These are phyloP conservation scores for Aaosphaeria arxii DNA, from an alignment of 2,329 filamentous ascomycete genomes.

Conservation along the genomic window DNA sequence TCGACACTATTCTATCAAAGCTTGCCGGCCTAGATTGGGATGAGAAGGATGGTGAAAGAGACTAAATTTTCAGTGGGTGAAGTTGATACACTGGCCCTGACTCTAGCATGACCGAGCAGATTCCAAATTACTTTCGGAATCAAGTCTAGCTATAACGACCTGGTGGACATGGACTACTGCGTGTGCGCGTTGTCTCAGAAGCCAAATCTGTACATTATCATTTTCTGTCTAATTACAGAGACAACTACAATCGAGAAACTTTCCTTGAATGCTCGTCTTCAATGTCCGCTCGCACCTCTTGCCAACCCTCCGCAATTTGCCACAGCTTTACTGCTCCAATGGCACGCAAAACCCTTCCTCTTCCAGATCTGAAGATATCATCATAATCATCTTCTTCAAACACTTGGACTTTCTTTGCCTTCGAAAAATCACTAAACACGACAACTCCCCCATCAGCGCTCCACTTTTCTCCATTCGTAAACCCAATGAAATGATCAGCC, in stretches of 20 bases:
- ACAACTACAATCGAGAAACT: too few relatives aligned
- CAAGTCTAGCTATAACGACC: too few relatives aligned
- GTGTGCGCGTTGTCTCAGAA: too few relatives aligned
- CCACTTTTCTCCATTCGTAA: slow-evolving; percentile 23
- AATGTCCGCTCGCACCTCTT: slow-evolving; percentile 20
- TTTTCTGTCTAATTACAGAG: too few relatives aligned
- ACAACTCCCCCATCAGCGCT: slow-evolving; percentile 13
- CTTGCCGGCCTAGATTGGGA: neutral
- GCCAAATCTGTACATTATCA: too few relatives aligned
- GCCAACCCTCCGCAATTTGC: slow-evolving; percentile 24
- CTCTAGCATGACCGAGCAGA: too few relatives aligned
- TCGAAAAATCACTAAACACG: slow-evolving; percentile 14
- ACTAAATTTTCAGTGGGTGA: neutral
- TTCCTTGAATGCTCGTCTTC: neutral
- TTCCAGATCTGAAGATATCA: slow-evolving; percentile 12
- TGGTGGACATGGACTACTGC: too few relatives aligned
- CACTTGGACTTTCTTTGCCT: slow-evolving; percentile 2
- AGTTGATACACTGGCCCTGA: too few relatives aligned
- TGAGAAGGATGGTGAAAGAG: neutral
- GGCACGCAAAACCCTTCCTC: slow-evolving; percentile 16
- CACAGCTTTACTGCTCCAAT: slow-evolving; percentile 21
- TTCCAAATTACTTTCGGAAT: too few relatives aligned
- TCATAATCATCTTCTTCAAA: slow-evolving; percentile 21
- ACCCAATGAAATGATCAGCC: slow-evolving; percentile 22
- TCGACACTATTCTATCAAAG: slow-evolving; percentile 2